These are phyloP conservation scores for Bryum argenteum DNA, from an alignment of 225 moss, liverwort and hornwort genomes.

Conservation along the genomic window DNA sequence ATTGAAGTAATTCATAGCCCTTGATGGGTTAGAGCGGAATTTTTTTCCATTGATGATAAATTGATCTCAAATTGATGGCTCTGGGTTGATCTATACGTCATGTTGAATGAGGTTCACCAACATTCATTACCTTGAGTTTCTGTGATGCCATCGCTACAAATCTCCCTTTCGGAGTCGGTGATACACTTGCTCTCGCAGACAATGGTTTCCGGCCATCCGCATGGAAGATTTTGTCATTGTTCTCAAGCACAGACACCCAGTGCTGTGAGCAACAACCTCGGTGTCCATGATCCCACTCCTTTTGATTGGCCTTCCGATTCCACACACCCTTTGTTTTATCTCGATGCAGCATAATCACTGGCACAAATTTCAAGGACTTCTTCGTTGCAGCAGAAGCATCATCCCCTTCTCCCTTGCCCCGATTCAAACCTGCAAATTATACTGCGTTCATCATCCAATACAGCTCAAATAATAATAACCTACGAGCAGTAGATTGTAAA, in stretches of 20 bases:
- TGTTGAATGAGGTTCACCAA: background rate
- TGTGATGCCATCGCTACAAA: conserved; percentile 9
- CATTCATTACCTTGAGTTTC: conserved; percentile 26
- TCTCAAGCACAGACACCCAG: conserved; percentile 40
- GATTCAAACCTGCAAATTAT: conserved; percentile 7
- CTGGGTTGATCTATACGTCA: no score
- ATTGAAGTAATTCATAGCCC: no score
- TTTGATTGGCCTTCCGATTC: conserved; percentile 32
- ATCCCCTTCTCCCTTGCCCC: conserved; percentile 26
- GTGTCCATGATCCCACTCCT: conserved; percentile 28
- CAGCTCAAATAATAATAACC: no score
- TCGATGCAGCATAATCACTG: conserved; percentile 17
- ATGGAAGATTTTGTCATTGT: conserved; percentile 17
- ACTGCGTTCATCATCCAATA: no score
- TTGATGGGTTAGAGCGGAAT: no score
- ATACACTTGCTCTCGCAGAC: conserved; percentile 4
- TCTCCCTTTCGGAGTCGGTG: background rate
- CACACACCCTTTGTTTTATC: conserved; percentile 36
- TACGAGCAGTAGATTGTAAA: no score
- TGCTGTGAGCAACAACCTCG: conserved; percentile 36
- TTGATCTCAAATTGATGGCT: background rate
- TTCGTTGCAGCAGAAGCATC: background rate
- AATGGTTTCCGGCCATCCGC: conserved; percentile 1
- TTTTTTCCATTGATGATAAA: background rate
- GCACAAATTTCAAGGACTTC: conserved; percentile 22